These are phyloP conservation scores for Glycine tomentella DNA, from an alignment of 306 rosid species.

Conservation along the genomic window DNA sequence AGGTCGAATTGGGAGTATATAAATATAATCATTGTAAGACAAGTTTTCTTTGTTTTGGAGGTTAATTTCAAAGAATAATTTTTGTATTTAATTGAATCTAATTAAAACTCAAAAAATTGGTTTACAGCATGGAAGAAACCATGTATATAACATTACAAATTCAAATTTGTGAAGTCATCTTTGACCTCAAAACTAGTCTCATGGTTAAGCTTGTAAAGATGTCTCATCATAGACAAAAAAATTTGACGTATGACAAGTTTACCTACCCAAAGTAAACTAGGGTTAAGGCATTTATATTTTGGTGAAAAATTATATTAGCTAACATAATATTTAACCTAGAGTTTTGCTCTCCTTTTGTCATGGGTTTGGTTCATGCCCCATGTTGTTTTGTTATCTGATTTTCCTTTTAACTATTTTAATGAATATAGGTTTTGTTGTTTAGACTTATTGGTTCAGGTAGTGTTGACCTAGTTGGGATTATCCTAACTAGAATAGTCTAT, in stretches of 20 bases:
- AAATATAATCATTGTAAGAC: neutral
- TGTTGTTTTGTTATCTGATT: too few relatives aligned
- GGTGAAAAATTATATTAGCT: neutral
- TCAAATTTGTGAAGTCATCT: neutral
- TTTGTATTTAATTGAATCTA: too few relatives aligned
- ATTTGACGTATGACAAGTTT: neutral
- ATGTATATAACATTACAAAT: neutral
- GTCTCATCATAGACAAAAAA: neutral
- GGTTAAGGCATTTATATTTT: neutral
- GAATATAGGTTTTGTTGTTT: too few relatives aligned
- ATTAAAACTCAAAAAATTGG: too few relatives aligned
- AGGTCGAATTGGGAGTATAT: neutral
- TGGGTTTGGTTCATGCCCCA: too few relatives aligned
- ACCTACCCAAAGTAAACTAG: neutral
- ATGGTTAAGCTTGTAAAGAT: neutral
- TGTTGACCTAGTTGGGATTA: too few relatives aligned
- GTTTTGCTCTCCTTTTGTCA: too few relatives aligned
- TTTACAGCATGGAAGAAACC: too few relatives aligned
- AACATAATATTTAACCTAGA: too few relatives aligned
- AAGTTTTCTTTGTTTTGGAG: neutral
- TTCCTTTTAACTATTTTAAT: too few relatives aligned
- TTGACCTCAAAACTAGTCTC: neutral
- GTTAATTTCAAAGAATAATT: neutral
- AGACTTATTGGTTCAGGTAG: too few relatives aligned
- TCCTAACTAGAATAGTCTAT: too few relatives aligned